Conservation (phyloP, 371 early-diverging fungal genomes). For the Haplosporangium sp. region DNA sequence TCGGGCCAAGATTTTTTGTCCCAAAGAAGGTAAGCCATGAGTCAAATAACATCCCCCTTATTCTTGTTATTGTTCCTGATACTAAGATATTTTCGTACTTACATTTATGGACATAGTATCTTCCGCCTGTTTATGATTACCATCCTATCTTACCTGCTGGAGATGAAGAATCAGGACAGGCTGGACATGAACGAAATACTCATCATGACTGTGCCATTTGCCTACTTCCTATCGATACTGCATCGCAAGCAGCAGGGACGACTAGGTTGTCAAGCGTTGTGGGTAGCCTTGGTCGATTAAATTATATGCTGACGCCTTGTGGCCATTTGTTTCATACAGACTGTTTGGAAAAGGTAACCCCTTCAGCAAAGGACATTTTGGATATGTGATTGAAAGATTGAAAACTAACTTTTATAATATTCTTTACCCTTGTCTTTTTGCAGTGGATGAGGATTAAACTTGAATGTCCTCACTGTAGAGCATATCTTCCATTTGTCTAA, state of each 20-base stretch:
- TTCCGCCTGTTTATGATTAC: slow-evolving; percentile 81
- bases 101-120: slow-evolving; percentile 52
- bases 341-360: slow-evolving; percentile 75
- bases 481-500: slow-evolving; percentile 64
- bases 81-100: not conserved
- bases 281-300: slow-evolving; percentile 63
- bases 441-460: slow-evolving; percentile 89
- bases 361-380: too few species aligned
- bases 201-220: slow-evolving; percentile 83
- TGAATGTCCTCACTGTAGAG: slow-evolving; percentile 81
- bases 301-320: slow-evolving; percentile 89
- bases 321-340: slow-evolving; percentile 85
- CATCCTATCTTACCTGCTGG: slow-evolving; percentile 68
- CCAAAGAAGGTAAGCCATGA: slow-evolving; percentile 65
- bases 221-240: slow-evolving; percentile 71
- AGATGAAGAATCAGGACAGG: slow-evolving; percentile 61
- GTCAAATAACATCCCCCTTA: not conserved
- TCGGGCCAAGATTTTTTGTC: slow-evolving; percentile 82
- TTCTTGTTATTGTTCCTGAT: not conserved
- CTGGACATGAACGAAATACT: slow-evolving; percentile 23
- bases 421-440: not conserved
- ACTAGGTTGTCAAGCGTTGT: slow-evolving; percentile 60
- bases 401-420: not conserved
- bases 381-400: not conserved
- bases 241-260: slow-evolving; percentile 41